Conservation (phyloP, 805 yeast genomes). For the Nakazawaea siamensis region DNA sequence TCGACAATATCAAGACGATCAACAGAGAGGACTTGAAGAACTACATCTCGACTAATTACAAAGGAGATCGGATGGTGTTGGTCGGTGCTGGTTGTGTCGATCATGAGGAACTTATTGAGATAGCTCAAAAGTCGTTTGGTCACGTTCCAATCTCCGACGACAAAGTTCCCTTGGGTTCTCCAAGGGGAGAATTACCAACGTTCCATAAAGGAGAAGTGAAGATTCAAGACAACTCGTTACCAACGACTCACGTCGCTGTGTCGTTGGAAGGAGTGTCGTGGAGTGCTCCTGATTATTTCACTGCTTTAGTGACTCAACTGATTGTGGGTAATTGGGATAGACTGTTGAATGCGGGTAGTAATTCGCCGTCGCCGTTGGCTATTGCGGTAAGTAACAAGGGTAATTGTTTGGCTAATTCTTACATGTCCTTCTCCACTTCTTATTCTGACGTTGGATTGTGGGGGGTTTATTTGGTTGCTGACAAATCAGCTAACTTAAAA, state of each 20-base stretch:
- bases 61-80: constrained; percentile 96
- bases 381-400: constrained; percentile 46
- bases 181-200: constrained; percentile 64
- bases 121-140: constrained; percentile 73
- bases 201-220: constrained; percentile 85
- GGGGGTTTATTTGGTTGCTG: constrained; percentile 92
- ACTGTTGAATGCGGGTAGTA: constrained; percentile 73
- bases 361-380: constrained; percentile 81
- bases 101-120: constrained; percentile 72
- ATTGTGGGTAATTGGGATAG: constrained; percentile 98
- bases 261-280: constrained; percentile 98
- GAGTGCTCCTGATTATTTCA: constrained; percentile 92
- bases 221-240: constrained; percentile 73
- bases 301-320: constrained; percentile 94
- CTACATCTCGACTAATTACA: constrained; percentile 81
- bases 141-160: constrained; percentile 46
- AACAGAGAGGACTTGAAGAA: constrained; percentile 65
- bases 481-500: constrained; percentile 58
- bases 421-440: constrained; percentile 93
- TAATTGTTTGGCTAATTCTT: constrained; percentile 79
- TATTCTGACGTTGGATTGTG: constrained; percentile 96
- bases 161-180: constrained; percentile 66
- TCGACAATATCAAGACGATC: constrained; percentile 77
- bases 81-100: constrained; percentile 94
- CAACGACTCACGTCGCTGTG: constrained; percentile 84